Base-by-base conservation (phyloP, 768 basidiomycete species). In the Filobasidium floriforme region DNA sequence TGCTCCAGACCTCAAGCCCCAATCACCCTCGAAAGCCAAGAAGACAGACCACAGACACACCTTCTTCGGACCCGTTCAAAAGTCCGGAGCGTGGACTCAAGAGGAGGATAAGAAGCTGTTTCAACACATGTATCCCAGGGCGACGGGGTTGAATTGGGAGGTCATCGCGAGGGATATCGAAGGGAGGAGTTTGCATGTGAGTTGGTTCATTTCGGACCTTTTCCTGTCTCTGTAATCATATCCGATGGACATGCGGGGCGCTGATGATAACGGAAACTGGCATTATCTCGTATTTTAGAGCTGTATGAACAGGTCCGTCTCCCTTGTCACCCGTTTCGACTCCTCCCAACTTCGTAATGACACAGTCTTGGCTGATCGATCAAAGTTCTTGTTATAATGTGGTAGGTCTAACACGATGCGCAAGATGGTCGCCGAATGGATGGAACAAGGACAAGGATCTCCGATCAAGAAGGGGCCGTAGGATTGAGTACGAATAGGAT, bases 21-120 rank as follows among this genome's bases (percentile, higher is more conserved):
- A 24, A 15, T 32, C 6, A 7, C 6, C 54, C 19, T 24, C 22
- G 7, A 57, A 57, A n/a, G 54, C 54, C 6, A 57, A 57, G 26
- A 51, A 51, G 24, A 18, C 19, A 6, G 54, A 24, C 22, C 24
- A 15, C 15, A 2, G 29, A 14, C 22, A 57, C 15, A 24, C 14
- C 19, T 57, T 57, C 54, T 57, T 26, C 26, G 54, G 54, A 7
- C 22, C 54, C 15, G n/a, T 6, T 7, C n/a, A 62, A 22, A 62
- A 62, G 61, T 4, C 11, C 22, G 61, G 61, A 62, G 41, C 61
- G 3, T 62, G 61, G 61, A 44, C 41, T 1, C n/a, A 10, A 19
- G 61, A 62, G 7, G 61, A 62, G 44, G 61, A 62, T 49, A 44
- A n/a, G 61, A 26, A 44, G 29, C 28, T 62, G 28, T 60, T 60